These are phyloP conservation scores for Lavandula angustifolia DNA, from an alignment of 257 asterid genomes.

Conservation along the genomic window DNA sequence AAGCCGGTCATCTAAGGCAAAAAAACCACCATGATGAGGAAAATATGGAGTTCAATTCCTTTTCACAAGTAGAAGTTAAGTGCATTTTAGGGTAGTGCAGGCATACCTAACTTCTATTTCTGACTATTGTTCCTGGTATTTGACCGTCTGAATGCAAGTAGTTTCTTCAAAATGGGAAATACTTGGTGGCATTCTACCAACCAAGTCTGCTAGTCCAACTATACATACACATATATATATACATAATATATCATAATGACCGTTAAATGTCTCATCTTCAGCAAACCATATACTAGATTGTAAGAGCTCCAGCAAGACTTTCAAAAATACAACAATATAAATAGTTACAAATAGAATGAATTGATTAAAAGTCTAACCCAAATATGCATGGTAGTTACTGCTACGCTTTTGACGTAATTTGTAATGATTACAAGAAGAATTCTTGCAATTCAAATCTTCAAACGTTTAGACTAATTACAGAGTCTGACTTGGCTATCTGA, in stretches of 20 bases:
- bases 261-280: no score
- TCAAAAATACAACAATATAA: no score
- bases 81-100: slow-evolving; percentile 33
- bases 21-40: neutral
- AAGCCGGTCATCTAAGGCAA: no score
- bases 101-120: slow-evolving; percentile 37
- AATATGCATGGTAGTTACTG: slow-evolving; percentile 11
- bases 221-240: no score
- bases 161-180: slow-evolving; percentile 24
- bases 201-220: neutral
- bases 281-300: no score
- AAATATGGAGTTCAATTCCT: neutral
- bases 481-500: slow-evolving; percentile 29
- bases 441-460: slow-evolving; percentile 23
- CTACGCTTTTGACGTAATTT: neutral
- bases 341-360: no score
- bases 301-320: no score
- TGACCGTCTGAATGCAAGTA: neutral
- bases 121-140: neutral
- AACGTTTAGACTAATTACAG: no score
- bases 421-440: slow-evolving; percentile 42
- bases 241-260: no score
- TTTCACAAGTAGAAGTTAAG: slow-evolving; percentile 10
- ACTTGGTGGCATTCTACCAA: slow-evolving; percentile 13
- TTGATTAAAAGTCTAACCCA: slow-evolving; percentile 3